Percentiles rank a stretch among this genome's conserved stretches.
These are phyloP conservation scores for Stenocarpella maydis DNA, from an alignment of 2,329 filamentous ascomycete species.

Conservation along the genomic window DNA sequence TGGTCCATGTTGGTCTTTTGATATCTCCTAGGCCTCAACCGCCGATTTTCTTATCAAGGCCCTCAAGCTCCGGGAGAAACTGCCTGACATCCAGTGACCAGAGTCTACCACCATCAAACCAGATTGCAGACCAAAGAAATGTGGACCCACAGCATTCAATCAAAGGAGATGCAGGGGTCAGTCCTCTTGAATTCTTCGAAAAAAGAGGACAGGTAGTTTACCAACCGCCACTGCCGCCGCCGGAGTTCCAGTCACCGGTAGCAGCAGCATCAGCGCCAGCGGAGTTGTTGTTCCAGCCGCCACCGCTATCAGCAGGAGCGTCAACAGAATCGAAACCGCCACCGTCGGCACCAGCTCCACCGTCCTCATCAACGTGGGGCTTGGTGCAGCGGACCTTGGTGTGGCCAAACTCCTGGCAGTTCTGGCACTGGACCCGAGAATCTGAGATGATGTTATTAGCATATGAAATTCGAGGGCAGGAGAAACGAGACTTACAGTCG, in stretches of 20 bases:
- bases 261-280: constrained; percentile 30
- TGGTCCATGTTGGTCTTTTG: not conserved
- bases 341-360: constrained; percentile 22
- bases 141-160: not conserved
- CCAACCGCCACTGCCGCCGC: constrained; percentile 6
- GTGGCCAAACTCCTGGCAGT: constrained; percentile 61
- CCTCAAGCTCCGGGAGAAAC: constrained; percentile 16
- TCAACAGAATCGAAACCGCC: constrained; percentile 24
- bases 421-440: constrained; percentile 64
- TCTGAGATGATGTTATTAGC: constrained; percentile 44
- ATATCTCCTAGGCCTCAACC: constrained; percentile 8
- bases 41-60: not conserved
- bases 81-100: constrained; percentile 2
- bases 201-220: not conserved
- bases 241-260: constrained; percentile 30
- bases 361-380: constrained; percentile 41
- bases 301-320: constrained; percentile 31
- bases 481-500: constrained; percentile 53
- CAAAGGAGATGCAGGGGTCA: not conserved
- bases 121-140: not conserved
- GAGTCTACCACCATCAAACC: not conserved
- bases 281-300: constrained; percentile 24
- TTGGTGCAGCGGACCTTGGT: constrained; percentile 51
- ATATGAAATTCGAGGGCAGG: not conserved
- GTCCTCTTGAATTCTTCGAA: not conserved